Evolutionary conservation across 2,329 filamentous ascomycete genomes (phyloP), one percentile per base, ranked within the genome.

Genomic region (Aspergillus flavus): DNA sequence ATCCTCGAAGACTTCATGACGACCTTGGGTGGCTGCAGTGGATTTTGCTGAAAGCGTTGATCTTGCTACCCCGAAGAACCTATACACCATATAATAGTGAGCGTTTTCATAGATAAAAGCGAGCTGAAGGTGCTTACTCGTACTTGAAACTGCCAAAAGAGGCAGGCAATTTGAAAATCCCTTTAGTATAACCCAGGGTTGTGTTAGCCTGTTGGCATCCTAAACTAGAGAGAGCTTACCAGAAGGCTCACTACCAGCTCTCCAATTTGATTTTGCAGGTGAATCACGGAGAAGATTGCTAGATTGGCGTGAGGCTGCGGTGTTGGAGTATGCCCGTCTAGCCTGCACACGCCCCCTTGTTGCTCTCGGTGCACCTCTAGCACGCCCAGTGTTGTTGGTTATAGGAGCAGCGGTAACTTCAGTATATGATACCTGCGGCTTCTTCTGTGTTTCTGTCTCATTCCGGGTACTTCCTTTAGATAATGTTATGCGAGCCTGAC

Each of bases 231-330:
- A 32, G 28, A 11, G 46, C 65, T 67, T 28, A 73, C 71, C 66
- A 7, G 62, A 46, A 12, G 68, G 64, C 19, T 66, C 59, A n/a
- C 19, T 2, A 6, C 68, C 68, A 45, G 64, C 62, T 59, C 69
- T 69, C 70, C 71, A 74, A 43, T 67, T 69, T 28, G 69, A 61
- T 41, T 73, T 73, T 4, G 72, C 63, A 45, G 67, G 66, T 10
- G 70, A 64, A 46, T 73, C 71, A 28, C 54, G 64, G n/a, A 70
- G 68, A 11, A 71, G 58, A 23, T 52, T 54, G 26, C 48, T 64
- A 4, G 67, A 14, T n/a, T 59, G 61, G 7, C 58, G 61, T 10
- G 59, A 55, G 26, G 48, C 32, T 21, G 58, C 28, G 16, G 32
- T 23, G 16, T 23, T 48, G 9, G 36, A 50, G 19, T 32, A 43